Percentiles rank a stretch among this genome's conserved stretches.
Conservation (phyloP, 176 grass and related monocot genomes). For the Thalia dealbata region DNA sequence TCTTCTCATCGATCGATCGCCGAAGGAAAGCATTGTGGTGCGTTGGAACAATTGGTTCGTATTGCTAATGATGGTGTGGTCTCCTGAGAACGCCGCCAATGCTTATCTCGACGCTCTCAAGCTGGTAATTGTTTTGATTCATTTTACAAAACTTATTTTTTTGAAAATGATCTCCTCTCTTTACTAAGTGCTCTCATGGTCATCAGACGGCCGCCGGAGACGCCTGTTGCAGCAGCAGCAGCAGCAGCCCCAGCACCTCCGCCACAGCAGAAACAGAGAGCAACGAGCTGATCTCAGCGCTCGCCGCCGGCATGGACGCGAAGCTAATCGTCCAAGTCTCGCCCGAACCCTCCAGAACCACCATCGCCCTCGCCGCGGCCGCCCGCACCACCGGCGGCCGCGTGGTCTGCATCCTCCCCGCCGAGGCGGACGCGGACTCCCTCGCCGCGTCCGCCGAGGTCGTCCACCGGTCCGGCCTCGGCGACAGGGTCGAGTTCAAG, state of each 20-base stretch:
- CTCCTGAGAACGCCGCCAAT: constrained; percentile 25
- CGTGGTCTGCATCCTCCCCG: constrained; percentile 29
- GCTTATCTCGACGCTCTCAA: constrained; percentile 35
- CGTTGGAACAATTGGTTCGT: no score
- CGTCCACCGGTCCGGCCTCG: constrained; percentile 27
- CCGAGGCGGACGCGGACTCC: constrained; percentile 27
- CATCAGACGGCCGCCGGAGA: no score
- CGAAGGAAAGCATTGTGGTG: no score
- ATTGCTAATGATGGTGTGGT: constrained; percentile 18
- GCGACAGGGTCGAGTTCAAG: constrained; percentile 31
- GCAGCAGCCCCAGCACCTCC: constrained; percentile 9
- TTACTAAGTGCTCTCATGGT: no score
- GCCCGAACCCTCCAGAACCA: constrained; percentile 26
- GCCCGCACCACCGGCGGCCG: constrained; percentile 29
- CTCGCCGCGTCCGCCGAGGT: constrained; percentile 25
- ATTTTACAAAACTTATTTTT: no score
- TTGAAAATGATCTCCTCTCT: no score
- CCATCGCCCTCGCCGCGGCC: constrained; percentile 30
- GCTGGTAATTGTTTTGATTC: constrained; percentile 15
- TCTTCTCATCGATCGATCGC: not conserved
- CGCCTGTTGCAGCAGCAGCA: constrained; percentile 16
- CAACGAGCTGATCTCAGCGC: constrained; percentile 32
- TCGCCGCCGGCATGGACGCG: constrained; percentile 31
- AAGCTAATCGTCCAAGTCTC: constrained; percentile 34
- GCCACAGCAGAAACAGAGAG: constrained; percentile 10